These are phyloP conservation scores for Trypanosoma congolense DNA, from an alignment of 208 protist genomes.

Conservation along the genomic window DNA sequence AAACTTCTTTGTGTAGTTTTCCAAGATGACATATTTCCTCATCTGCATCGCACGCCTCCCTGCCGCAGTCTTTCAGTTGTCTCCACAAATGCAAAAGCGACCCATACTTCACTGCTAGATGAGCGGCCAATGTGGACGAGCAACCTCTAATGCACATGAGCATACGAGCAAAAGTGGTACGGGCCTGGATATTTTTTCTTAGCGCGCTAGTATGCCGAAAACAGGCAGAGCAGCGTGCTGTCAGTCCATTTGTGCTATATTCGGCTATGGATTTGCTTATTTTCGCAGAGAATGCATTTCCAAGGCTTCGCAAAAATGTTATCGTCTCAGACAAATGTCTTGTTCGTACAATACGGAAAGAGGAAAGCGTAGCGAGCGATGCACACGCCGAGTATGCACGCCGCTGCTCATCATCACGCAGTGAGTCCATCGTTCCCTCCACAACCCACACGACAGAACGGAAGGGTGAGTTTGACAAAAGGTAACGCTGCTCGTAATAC, in stretches of 20 bases:
- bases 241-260: neutral
- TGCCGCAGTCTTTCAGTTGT: slow-evolving; percentile 27
- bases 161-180: slow-evolving; percentile 70
- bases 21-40: slow-evolving; percentile 38
- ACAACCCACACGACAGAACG: slow-evolving; percentile 63
- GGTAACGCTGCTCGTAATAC: slow-evolving; percentile 63
- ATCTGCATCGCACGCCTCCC: slow-evolving; percentile 48
- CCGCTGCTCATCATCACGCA: slow-evolving; percentile 16
- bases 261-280: neutral
- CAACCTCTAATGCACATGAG: slow-evolving; percentile 74
- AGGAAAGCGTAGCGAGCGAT: slow-evolving; percentile 7
- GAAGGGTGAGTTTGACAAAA: slow-evolving; percentile 52
- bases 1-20: slow-evolving; percentile 57
- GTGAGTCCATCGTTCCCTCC: slow-evolving; percentile 34
- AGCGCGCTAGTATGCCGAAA: slow-evolving; percentile 23
- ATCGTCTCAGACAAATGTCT: slow-evolving; percentile 15
- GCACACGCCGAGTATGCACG: slow-evolving; percentile 16
- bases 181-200: slow-evolving; percentile 34
- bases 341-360: slow-evolving; percentile 17
- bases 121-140: slow-evolving; percentile 38
- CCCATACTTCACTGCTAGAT: slow-evolving; percentile 50
- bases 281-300: neutral
- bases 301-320: slow-evolving; percentile 5
- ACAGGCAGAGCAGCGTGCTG: slow-evolving; percentile 9
- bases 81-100: slow-evolving; percentile 44